Conservation (phyloP, 306 rosid species). For the Trichosanthes cucumerina region DNA sequence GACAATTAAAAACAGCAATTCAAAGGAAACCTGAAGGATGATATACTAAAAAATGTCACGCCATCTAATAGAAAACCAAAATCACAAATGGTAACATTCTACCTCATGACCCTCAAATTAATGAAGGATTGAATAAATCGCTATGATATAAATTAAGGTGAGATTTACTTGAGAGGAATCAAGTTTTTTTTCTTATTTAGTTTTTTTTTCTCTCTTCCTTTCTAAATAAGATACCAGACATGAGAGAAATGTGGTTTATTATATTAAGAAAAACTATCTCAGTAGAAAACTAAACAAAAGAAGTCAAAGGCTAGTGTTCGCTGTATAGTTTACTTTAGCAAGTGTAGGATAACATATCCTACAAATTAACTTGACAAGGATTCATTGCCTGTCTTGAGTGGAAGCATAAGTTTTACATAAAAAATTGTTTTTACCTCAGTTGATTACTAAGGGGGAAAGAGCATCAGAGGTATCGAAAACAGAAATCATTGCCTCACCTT, state of each 20-base stretch:
- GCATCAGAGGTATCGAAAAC: neutral
- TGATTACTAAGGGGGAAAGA: neutral
- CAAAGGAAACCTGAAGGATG: constrained; percentile 7
- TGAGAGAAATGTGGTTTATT: neutral
- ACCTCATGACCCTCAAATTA: neutral
- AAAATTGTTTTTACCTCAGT: neutral
- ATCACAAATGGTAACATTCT: neutral
- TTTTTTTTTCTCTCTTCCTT: neutral
- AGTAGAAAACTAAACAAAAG: neutral
- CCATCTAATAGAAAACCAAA: neutral
- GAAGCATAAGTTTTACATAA: neutral
- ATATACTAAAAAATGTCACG: neutral
- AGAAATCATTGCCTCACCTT: neutral
- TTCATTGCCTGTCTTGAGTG: neutral
- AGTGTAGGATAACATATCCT: neutral
- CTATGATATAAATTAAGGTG: neutral
- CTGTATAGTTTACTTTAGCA: neutral
- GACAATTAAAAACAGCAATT: neutral
- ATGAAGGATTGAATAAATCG: neutral
- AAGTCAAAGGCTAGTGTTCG: neutral
- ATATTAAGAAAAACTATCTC: neutral
- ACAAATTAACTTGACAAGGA: neutral
- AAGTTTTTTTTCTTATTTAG: neutral
- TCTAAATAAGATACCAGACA: neutral
- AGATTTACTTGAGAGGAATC: neutral